Evolutionary conservation across 768 basidiomycete genomes (phyloP).

Genomic region (Xerocomus brunneocitrinus): DNA sequence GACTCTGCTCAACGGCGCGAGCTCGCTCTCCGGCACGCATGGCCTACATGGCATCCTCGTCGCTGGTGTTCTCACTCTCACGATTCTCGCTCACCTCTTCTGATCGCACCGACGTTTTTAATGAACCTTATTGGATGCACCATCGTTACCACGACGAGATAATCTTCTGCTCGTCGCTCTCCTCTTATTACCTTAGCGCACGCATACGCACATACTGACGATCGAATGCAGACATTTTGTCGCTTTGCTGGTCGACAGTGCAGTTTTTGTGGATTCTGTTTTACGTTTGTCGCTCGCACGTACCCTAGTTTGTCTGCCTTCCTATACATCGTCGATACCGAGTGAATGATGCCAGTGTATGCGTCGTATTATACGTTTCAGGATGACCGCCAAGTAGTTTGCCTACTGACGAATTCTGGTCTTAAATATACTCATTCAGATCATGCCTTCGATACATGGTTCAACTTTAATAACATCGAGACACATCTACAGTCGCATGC

Average conservation of each 20-base stretch:
- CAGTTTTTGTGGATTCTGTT: not conserved
- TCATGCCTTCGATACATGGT: not conserved
- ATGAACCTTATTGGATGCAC: not conserved
- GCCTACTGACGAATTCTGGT: not conserved
- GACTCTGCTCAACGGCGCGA: constrained; percentile 44
- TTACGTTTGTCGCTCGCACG: not conserved
- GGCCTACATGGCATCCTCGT: constrained; percentile 12
- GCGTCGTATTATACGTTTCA: not conserved
- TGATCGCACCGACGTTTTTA: constrained; percentile 9
- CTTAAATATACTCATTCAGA: no score
- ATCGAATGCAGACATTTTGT: not conserved
- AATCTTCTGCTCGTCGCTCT: not conserved
- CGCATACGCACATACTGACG: not conserved
- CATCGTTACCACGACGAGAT: not conserved
- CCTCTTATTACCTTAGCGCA: not conserved
- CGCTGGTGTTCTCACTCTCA: constrained; percentile 9
- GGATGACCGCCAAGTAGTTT: not conserved
- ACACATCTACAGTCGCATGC: constrained; percentile 13
- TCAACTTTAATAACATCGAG: not conserved
- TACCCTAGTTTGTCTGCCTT: not conserved
- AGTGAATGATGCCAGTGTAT: not conserved
- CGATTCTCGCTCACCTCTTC: constrained; percentile 17
- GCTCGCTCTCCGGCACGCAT: constrained; percentile 4
- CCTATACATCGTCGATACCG: not conserved
- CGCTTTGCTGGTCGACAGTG: not conserved